These are phyloP conservation scores for Hemileia vastatrix DNA, from an alignment of 1,284 basidiomycete species.

Conservation along the genomic window DNA sequence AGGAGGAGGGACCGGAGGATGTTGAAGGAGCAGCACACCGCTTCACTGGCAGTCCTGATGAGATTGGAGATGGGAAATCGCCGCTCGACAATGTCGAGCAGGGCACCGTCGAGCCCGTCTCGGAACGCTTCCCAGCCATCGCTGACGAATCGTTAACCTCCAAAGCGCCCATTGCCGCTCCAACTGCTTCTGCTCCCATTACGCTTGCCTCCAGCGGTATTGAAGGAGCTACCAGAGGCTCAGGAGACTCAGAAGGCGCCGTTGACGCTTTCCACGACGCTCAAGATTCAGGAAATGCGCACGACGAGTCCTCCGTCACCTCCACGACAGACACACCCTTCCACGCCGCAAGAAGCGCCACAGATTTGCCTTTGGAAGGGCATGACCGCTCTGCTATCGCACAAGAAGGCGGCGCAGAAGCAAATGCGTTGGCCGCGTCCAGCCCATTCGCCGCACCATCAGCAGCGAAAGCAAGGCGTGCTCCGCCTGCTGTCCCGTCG, in stretches of 20 bases:
- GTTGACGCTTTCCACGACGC: background rate
- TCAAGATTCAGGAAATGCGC: background rate
- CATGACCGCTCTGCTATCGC: background rate
- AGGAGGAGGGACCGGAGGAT: slow-evolving; percentile 35
- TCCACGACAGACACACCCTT: background rate
- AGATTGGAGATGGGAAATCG: background rate
- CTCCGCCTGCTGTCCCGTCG: too few relatives aligned
- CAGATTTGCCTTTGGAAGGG: too few relatives aligned
- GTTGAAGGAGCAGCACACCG: slow-evolving; percentile 22
- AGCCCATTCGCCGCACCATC: background rate
- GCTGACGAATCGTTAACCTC: too few relatives aligned
- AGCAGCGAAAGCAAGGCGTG: slow-evolving; percentile 28
- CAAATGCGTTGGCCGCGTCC: background rate
- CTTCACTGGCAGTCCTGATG: background rate
- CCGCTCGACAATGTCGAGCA: too few relatives aligned
- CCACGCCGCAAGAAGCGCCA: background rate
- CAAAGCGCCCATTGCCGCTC: too few relatives aligned
- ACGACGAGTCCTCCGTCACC: too few relatives aligned
- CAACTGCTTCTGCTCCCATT: too few relatives aligned
- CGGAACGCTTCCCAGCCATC: slow-evolving; percentile 22
- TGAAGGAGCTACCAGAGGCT: too few relatives aligned
- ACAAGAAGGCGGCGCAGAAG: background rate
- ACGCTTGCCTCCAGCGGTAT: too few relatives aligned
- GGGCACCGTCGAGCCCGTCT: background rate
- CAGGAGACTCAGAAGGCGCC: background rate